Conservation (phyloP, 2,329 filamentous ascomycete species). For the Cytospora leucostoma region DNA sequence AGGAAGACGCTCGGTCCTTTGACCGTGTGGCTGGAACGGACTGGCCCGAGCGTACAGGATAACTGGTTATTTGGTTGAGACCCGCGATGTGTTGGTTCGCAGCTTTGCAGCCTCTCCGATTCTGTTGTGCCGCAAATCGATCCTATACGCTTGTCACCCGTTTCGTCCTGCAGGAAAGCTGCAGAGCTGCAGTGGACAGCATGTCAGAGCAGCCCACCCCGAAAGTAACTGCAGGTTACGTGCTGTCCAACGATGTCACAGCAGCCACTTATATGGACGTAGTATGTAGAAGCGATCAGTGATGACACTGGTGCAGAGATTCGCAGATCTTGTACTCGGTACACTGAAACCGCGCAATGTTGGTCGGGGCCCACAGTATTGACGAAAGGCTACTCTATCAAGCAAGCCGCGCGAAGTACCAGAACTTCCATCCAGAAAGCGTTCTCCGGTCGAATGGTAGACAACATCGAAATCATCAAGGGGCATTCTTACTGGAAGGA, state of each 20-base stretch:
- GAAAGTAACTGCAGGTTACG: conserved; percentile 7
- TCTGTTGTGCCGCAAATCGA: neutral
- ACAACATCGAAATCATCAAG: neutral
- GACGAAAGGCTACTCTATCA: conserved; percentile 4
- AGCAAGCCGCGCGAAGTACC: conserved; percentile 8
- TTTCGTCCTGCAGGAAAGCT: neutral
- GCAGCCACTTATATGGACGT: neutral
- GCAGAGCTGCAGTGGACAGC: neutral
- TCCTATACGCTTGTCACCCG: neutral
- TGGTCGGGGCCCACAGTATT: conserved; percentile 2
- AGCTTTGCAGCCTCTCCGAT: neutral
- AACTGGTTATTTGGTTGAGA: neutral
- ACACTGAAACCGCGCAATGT: conserved; percentile 9
- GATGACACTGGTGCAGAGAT: neutral
- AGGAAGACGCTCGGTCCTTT: conserved; percentile 12
- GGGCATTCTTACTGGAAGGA: neutral
- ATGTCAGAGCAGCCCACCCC: neutral
- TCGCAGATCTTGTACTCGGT: neutral
- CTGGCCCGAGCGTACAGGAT: conserved; percentile 8
- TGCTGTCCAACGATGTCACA: conserved; percentile 8
- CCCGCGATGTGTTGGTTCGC: conserved; percentile 1
- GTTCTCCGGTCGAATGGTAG: neutral
- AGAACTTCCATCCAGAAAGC: neutral
- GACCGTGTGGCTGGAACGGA: conserved; percentile 16
- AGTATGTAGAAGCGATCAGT: neutral